A percentile compares a stretch with the other conserved stretches of the same genome.
phyloP scores from a whole-genome alignment of 1,284 basidiomycete species.

The Puccinia polysora region DNA sequence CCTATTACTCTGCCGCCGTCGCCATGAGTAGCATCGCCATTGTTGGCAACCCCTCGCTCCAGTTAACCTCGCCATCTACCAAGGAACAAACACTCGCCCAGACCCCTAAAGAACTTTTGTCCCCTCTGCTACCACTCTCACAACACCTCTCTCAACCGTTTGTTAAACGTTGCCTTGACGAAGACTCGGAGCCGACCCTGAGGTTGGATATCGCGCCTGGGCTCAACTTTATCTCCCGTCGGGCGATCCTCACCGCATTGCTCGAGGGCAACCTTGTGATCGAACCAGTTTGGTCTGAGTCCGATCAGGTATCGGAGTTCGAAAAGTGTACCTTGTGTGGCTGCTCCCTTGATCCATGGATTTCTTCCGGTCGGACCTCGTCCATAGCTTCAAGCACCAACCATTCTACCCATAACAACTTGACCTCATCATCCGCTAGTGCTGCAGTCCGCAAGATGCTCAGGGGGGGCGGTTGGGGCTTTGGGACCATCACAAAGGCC shows the following conservation, averaged over 20 bases:
- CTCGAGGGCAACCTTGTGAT: conserved; percentile 81
- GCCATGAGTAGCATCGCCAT: conserved; percentile 3
- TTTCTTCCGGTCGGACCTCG: conserved; percentile 3
- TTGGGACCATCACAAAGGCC: conserved; percentile 16
- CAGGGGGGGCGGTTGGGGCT: conserved; percentile 46
- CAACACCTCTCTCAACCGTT: conserved; percentile 66
- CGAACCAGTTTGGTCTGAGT: conserved; percentile 67
- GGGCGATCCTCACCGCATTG: conserved; percentile 78
- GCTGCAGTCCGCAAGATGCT: conserved; percentile 47
- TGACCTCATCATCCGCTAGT: conserved; percentile 10
- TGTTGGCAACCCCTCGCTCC: conserved; percentile 13
- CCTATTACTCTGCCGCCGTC: conserved; percentile 43
- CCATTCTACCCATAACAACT: background rate
- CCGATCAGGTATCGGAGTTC: conserved; percentile 41
- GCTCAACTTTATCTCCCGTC: conserved; percentile 83
- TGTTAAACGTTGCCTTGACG: conserved; percentile 70
- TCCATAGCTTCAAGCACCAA: conserved; percentile 33
- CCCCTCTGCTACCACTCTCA: conserved; percentile 57
- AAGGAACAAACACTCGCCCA: background rate
- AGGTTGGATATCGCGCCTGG: conserved; percentile 90
- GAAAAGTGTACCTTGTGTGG: conserved; percentile 52
- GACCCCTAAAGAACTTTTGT: conserved; percentile 64
- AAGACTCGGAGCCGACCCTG: conserved; percentile 91
- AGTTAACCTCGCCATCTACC: conserved; percentile 6
- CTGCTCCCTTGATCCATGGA: conserved; percentile 41